phyloP scores from a whole-genome alignment of 2,329 filamentous ascomycete genomes.

The Septoria linicola region DNA sequence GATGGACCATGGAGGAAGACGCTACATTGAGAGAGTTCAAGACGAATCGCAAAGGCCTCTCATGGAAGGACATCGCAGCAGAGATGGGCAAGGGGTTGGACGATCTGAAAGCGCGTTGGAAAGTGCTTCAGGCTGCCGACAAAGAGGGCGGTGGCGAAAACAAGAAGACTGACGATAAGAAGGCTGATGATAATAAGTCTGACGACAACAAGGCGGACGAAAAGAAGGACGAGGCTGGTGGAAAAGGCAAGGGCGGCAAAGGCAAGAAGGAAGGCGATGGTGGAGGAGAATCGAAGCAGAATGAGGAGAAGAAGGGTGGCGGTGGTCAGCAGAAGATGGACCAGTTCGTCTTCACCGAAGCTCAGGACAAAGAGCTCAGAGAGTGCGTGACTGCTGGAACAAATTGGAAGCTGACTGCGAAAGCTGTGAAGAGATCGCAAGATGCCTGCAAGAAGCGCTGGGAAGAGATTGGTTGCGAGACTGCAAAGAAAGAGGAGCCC shows the following conservation, averaged over 20 bases:
- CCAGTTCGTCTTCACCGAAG: constrained; percentile 20
- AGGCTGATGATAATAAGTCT: constrained; percentile 4
- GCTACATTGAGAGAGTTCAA: constrained; percentile 36
- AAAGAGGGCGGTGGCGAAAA: constrained; percentile 12
- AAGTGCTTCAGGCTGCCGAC: constrained; percentile 14
- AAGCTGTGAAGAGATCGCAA: constrained; percentile 10
- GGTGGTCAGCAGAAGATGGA: background rate
- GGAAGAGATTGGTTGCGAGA: constrained; percentile 13
- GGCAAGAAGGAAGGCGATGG: constrained; percentile 3
- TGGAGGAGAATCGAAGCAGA: constrained; percentile 2
- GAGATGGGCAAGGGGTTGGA: constrained; percentile 9
- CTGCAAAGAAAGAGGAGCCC: constrained; percentile 7
- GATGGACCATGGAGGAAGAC: constrained; percentile 43
- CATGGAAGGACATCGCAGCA: constrained; percentile 20
- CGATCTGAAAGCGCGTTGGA: constrained; percentile 10
- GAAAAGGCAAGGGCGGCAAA: constrained; percentile 11
- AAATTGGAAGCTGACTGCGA: constrained; percentile 15
- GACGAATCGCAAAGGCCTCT: constrained; percentile 10
- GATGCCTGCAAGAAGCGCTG: constrained; percentile 14
- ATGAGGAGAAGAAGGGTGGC: constrained; percentile 3
- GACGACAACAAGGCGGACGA: background rate
- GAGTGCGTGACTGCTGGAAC: constrained; percentile 4
- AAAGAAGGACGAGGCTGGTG: too few relatives aligned
- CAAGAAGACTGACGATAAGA: constrained; percentile 3
- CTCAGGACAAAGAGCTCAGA: constrained; percentile 25